A percentile compares a stretch with the other conserved stretches of the same genome.
These are phyloP conservation scores for Coccomyxa sp. DNA, from an alignment of 139 green algal species.

Conservation along the genomic window DNA sequence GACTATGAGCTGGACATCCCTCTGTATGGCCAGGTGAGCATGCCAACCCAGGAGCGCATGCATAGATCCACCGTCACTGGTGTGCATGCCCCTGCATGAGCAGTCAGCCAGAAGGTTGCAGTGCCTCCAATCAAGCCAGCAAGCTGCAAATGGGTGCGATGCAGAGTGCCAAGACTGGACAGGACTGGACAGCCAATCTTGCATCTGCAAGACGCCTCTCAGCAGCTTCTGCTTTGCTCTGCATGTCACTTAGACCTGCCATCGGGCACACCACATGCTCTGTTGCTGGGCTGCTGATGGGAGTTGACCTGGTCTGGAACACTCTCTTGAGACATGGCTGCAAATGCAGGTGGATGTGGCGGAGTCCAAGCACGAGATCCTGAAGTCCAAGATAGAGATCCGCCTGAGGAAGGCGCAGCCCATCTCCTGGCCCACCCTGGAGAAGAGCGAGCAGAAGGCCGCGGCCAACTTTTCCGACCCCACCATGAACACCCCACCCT, in stretches of 20 bases:
- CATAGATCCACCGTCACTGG: no score
- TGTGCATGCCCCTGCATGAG: no score
- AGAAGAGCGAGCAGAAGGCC: constrained; percentile 19
- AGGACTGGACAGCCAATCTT: no score
- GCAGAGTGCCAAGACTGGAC: no score
- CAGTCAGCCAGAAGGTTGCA: no score
- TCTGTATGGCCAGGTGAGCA: constrained; percentile 47
- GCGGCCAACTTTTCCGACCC: constrained; percentile 1
- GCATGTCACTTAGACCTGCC: no score
- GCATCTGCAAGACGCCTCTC: no score
- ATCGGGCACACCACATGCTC: no score
- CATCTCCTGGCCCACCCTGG: constrained; percentile 58
- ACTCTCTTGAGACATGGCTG: background rate
- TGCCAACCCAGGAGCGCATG: no score
- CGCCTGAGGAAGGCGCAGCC: constrained; percentile 61
- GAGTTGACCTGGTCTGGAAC: background rate
- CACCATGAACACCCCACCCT: constrained; percentile 3
- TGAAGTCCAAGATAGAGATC: constrained; percentile 79
- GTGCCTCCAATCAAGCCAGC: no score
- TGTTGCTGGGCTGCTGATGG: background rate
- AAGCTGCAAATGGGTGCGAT: no score
- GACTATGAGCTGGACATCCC: constrained; percentile 59
- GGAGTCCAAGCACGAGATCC: constrained; percentile 47
- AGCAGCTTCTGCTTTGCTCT: no score
- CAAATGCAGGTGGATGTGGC: constrained; percentile 28